Evolutionary conservation across 2,329 filamentous ascomycete genomes (phyloP).

Genomic region (Alternaria sp.): DNA sequence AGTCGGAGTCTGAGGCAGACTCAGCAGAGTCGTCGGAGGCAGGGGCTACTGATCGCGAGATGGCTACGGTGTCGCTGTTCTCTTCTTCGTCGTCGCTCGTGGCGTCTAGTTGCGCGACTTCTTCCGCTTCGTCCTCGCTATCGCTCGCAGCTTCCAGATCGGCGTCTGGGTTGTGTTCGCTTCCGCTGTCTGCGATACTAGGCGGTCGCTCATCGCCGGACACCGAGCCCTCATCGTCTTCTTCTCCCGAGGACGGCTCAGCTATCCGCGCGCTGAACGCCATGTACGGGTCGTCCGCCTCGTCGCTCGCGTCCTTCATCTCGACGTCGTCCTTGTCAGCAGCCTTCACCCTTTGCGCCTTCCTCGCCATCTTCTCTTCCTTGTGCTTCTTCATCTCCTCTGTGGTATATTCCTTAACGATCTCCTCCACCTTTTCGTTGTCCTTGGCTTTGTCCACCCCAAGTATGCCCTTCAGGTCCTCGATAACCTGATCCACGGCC

Average conservation of each 20-base stretch:
- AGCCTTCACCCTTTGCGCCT: conserved; percentile 26
- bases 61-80: background rate
- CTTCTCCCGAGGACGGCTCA: conserved; percentile 44
- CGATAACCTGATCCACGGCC: conserved; percentile 56
- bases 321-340: conserved; percentile 24
- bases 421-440: conserved; percentile 22
- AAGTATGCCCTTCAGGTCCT: conserved; percentile 50
- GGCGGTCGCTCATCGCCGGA: conserved; percentile 38
- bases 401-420: conserved; percentile 17
- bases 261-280: conserved; percentile 50
- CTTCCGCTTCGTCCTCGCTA: conserved; percentile 2
- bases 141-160: conserved; percentile 27
- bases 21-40: conserved; percentile 21
- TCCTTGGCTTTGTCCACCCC: conserved; percentile 7
- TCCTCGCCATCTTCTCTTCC: conserved; percentile 35
- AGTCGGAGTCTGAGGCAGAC: conserved; percentile 17
- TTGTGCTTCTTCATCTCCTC: conserved; percentile 34
- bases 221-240: conserved; percentile 37
- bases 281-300: conserved; percentile 39
- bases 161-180: conserved; percentile 26
- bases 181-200: conserved; percentile 38
- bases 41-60: conserved; percentile 13
- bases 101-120: conserved; percentile 7
- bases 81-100: conserved; percentile 6
- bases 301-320: conserved; percentile 35